Base-by-base conservation (phyloP, 2,329 filamentous ascomycete genomes). In the Aspergillus sp. region DNA sequence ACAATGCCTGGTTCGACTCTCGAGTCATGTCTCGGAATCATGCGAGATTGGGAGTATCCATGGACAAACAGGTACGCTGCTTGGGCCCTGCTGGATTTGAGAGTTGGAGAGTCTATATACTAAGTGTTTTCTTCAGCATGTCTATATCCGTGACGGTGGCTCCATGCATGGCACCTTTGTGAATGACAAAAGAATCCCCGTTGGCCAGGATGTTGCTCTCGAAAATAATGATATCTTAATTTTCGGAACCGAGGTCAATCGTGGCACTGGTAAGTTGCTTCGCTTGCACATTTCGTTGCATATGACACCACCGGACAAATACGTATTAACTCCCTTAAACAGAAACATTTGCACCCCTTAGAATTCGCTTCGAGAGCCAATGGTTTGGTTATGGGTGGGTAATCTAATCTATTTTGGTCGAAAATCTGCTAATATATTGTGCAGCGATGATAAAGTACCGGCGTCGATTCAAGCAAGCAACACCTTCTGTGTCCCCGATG, bases 111-210 rank as follows among this genome's bases (percentile, higher is more conserved):
- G 10, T 13, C n/a, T 13, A 29, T 39, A 10, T 40, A 12, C 19
- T 27, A 9, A 33, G 11, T 31, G 13, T 30, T 40, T 5, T 10
- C 33, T 42, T 27, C 46, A 70, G 67, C 47, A 55, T 37, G 61
- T 81, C 37, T 73, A 67, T 40, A 67, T 85, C 47, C 66, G 63
- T 46, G 81, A 85, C 54, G 66, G 67, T 12, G 72, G 70, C 30
- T 83, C 80, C 7, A 81, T 82, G 72, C 81, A 85, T 57, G 81
- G 81, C 28, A 84, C 80, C 12, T 73, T 63, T 45, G 49, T 83
- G 39, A 79, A 82, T 52, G 68, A 70, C 31, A 53, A 50, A 33
- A 69, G 66, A 33, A 56, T 80, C 27, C 44, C 54, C 4, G 40
- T 69, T 8, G 62, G 60, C 3, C 51, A 66, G 41, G 62, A 67